phyloP scores from a whole-genome alignment of 495 filamentous ascomycete genomes.

The Pyrenula massariospora region DNA sequence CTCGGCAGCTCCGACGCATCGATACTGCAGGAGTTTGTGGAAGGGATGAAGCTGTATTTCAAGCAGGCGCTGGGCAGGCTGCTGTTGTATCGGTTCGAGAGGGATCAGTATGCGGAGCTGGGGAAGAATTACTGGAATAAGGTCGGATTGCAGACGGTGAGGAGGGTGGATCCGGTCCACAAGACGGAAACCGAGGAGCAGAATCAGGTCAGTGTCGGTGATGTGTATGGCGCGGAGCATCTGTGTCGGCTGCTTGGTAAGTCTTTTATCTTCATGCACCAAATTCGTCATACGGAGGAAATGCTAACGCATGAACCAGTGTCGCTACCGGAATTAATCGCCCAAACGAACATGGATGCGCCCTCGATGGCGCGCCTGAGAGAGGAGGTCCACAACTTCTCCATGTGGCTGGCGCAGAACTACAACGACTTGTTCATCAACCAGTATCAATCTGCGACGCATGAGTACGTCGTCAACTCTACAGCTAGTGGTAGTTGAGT shows the following conservation, averaged over 20 bases:
- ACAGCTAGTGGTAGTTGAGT: slow-evolving; percentile 16
- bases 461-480: slow-evolving; percentile 48
- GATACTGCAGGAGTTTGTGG: slow-evolving; percentile 77
- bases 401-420: slow-evolving; percentile 67
- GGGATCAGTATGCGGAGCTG: slow-evolving; percentile 68
- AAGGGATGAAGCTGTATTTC: slow-evolving; percentile 83
- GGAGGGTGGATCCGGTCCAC: slow-evolving; percentile 30
- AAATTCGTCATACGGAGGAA: background rate
- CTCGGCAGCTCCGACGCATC: slow-evolving; percentile 58
- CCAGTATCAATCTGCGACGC: slow-evolving; percentile 57
- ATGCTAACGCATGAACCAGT: slow-evolving; percentile 37
- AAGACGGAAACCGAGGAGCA: slow-evolving; percentile 31
- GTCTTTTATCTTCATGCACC: slow-evolving; percentile 9
- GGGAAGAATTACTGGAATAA: slow-evolving; percentile 37
- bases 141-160: slow-evolving; percentile 6
- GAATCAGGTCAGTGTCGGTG: slow-evolving; percentile 45
- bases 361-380: slow-evolving; percentile 77
- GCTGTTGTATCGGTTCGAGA: slow-evolving; percentile 84
- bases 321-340: slow-evolving; percentile 82
- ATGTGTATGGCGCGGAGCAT: slow-evolving; percentile 92
- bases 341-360: slow-evolving; percentile 94
- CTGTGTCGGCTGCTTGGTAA: slow-evolving; percentile 77
- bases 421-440: slow-evolving; percentile 61
- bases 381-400: slow-evolving; percentile 75
- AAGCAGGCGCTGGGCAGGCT: slow-evolving; percentile 75